Base-by-base conservation (phyloP, 306 rosid genomes). In the Astragalus membranaceus region DNA sequence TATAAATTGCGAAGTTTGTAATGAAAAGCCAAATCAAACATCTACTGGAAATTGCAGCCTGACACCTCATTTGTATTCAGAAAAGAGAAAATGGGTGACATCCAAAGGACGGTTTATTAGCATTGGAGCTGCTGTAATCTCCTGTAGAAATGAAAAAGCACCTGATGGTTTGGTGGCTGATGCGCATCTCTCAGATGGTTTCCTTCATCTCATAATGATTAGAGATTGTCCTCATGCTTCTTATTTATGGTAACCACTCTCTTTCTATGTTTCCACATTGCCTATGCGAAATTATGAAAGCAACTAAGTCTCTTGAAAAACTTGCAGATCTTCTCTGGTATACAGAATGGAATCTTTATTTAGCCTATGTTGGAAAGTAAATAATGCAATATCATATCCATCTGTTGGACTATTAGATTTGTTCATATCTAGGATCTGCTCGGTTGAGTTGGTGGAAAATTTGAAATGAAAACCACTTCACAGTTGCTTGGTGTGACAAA, bases 161-260 rank as follows among this genome's bases (percentile, higher is more conserved):
- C 98, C 98, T 7, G 97, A 90, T 5, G 98, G 98, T 64, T 84
- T 93, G 80, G 97, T 93, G 84, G 96, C 89, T 52, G 97, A 93
- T 48, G 98, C 98, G 2, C 98, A 93, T 79, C 96, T 93, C 61
- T 85, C 98, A 10, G 98, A 93, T 73, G 98, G 98, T 70, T 89
- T 90, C 81, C 81, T 93, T 50, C 89, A 93, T 81, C 97, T 93
- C 55, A 81, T 93, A 61, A 68, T 88, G 83, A 90, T 93, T 59
- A 87, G 81, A 77, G 94, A 90, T 63, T 90, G 96, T 67, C 89
- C 92, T 46, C 98, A 85, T 60, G 86, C 96, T 41, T 77, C 75
- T 73, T 93, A 93, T 81, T 85, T 93, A 17, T 88, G 98, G 98
- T 92, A 84, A 29, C 1, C 20, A 11, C 44, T 0, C 7, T 70